Conservation (phyloP, 352 stramenopile genomes). For the Pythium sukuiense region DNA sequence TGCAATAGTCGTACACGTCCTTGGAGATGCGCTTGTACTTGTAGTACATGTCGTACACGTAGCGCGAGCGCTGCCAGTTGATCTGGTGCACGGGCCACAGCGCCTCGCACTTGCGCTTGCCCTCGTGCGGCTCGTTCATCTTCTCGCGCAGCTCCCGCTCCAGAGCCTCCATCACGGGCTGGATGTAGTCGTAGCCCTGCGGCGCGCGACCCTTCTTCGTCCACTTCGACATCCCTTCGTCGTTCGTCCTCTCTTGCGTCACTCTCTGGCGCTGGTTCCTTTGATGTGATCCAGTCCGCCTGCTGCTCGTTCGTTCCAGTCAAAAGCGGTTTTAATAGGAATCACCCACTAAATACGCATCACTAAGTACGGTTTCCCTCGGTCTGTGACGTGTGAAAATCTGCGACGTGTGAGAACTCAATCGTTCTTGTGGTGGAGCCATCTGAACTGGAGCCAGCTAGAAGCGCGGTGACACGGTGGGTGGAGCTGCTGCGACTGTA, state of each 20-base stretch:
- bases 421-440: slow-evolving; percentile 22
- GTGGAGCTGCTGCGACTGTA: neutral
- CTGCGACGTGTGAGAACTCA: slow-evolving; percentile 2
- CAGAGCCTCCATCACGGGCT: slow-evolving; percentile 95
- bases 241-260: too few species aligned
- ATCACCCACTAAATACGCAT: slow-evolving; percentile 8
- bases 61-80: slow-evolving; percentile 98
- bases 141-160: slow-evolving; percentile 97
- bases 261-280: too few species aligned
- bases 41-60: slow-evolving; percentile 99
- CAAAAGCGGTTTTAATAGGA: slow-evolving; percentile 14
- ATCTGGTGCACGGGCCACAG: slow-evolving; percentile 99
- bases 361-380: neutral
- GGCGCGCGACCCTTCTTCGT: slow-evolving; percentile 87
- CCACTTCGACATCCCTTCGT: slow-evolving; percentile 82
- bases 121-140: slow-evolving; percentile 97
- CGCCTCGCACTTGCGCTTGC: slow-evolving; percentile 96
- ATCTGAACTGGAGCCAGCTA: slow-evolving; percentile 27
- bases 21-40: slow-evolving; percentile 94
- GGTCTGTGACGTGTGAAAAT: slow-evolving; percentile 11
- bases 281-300: too few species aligned
- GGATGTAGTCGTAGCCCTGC: slow-evolving; percentile 93
- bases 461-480: neutral
- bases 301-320: neutral
- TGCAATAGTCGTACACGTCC: slow-evolving; percentile 98